Conservation (phyloP, 768 basidiomycete genomes). For the Auricularia sp. region DNA sequence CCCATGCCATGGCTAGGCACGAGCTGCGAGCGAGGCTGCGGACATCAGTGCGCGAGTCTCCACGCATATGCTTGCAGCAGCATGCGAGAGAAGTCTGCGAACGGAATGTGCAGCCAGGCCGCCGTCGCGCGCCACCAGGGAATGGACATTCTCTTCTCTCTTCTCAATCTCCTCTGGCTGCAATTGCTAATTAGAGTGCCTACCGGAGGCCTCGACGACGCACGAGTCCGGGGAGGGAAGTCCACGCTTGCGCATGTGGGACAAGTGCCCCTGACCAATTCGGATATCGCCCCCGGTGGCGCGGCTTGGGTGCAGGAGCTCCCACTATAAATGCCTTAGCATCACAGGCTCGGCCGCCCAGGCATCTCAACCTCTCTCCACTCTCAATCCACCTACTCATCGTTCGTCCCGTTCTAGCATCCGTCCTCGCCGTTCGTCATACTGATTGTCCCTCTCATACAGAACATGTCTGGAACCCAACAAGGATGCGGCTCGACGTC, state of each 20-base stretch:
- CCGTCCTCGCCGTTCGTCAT: too few species aligned
- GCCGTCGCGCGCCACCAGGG: not conserved
- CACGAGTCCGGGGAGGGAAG: too few species aligned
- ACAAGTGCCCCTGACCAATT: not conserved
- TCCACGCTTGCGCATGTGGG: too few species aligned
- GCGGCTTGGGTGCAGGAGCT: not conserved
- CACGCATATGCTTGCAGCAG: not conserved
- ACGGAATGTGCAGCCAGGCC: not conserved
- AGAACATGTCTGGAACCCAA: slow-evolving; percentile 27
- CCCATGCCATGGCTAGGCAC: too few species aligned
- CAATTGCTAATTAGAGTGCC: too few species aligned
- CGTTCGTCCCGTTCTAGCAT: not conserved
- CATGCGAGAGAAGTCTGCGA: not conserved
- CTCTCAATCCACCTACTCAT: not conserved
- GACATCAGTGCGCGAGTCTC: too few species aligned
- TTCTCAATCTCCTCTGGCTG: too few species aligned
- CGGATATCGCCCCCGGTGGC: not conserved
- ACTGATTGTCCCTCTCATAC: not conserved
- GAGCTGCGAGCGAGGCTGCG: too few species aligned
- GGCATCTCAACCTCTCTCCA: not conserved
- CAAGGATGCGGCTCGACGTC: slow-evolving; percentile 38
- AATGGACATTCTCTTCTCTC: too few species aligned
- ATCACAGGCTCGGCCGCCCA: not conserved
- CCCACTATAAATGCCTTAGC: not conserved
- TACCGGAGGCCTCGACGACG: too few species aligned